phyloP scores from a whole-genome alignment of 306 rosid species.

The Lupinus albus region DNA sequence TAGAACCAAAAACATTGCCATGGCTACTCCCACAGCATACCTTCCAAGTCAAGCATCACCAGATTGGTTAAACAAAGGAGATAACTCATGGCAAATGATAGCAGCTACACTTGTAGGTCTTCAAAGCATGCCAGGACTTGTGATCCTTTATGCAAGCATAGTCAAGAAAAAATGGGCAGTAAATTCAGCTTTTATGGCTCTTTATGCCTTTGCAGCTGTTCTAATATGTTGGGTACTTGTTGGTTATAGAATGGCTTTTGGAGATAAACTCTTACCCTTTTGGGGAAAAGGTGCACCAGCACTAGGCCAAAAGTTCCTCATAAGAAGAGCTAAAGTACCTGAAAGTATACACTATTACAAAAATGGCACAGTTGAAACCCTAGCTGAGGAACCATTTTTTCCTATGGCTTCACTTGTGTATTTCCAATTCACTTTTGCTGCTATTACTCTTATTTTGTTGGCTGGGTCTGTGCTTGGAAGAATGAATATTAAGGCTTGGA shows the following conservation, averaged over 20 bases:
- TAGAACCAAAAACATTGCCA: background rate
- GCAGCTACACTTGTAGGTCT: slow-evolving; percentile 80
- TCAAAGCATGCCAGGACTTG: slow-evolving; percentile 95
- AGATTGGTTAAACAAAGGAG: slow-evolving; percentile 83
- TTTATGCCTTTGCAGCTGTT: slow-evolving; percentile 86
- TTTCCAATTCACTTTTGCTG: slow-evolving; percentile 85
- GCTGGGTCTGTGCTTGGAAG: slow-evolving; percentile 92
- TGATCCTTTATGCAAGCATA: slow-evolving; percentile 95
- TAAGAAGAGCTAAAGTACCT: slow-evolving; percentile 50
- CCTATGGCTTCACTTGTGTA: slow-evolving; percentile 88
- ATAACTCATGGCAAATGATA: slow-evolving; percentile 92
- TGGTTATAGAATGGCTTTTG: slow-evolving; percentile 80
- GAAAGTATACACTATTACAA: slow-evolving; percentile 39
- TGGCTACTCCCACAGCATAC: slow-evolving; percentile 49
- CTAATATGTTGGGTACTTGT: slow-evolving; percentile 84
- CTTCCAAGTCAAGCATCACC: slow-evolving; percentile 52
- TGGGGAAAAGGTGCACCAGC: slow-evolving; percentile 84
- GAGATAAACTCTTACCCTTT: slow-evolving; percentile 68
- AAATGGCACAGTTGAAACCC: slow-evolving; percentile 26
- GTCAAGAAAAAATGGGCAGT: slow-evolving; percentile 97
- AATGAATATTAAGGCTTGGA: slow-evolving; percentile 93
- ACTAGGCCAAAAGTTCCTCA: slow-evolving; percentile 60
- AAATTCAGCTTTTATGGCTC: slow-evolving; percentile 92
- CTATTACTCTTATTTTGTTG: slow-evolving; percentile 70
- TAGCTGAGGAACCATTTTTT: slow-evolving; percentile 43